Conservation (phyloP, 2,329 filamentous ascomycete genomes). For the Metarhizium brunneum region DNA sequence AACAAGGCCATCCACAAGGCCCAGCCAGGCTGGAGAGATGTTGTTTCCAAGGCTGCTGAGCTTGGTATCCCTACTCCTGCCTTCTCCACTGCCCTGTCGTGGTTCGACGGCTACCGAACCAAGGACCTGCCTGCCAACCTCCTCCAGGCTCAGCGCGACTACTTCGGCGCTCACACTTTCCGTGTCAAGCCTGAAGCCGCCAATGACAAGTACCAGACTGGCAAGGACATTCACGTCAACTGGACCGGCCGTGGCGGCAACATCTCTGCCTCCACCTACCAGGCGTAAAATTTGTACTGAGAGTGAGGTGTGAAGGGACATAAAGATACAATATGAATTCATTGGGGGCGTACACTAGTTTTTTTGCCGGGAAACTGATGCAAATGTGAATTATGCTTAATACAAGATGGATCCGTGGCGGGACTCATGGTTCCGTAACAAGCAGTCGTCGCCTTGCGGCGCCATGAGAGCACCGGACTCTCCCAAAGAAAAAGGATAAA, state of each 20-base stretch:
- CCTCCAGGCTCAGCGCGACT: slow-evolving; percentile 97
- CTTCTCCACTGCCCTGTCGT: slow-evolving; percentile 93
- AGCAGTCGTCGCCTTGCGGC: slow-evolving; percentile 13
- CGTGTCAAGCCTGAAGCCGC: slow-evolving; percentile 73
- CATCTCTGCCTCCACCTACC: slow-evolving; percentile 94
- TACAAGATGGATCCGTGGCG: background rate
- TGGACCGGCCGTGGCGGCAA: slow-evolving; percentile 98
- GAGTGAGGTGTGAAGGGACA: background rate
- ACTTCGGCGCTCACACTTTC: slow-evolving; percentile 96
- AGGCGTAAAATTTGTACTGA: slow-evolving; percentile 58
- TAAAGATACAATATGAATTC: background rate
- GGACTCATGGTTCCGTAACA: background rate
- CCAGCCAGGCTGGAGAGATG: slow-evolving; percentile 84
- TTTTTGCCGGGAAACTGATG: background rate
- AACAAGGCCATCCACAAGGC: slow-evolving; percentile 98
- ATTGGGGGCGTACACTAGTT: background rate
- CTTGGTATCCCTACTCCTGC: slow-evolving; percentile 94
- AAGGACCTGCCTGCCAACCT: slow-evolving; percentile 97
- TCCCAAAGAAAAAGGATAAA: too few species aligned
- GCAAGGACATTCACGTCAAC: slow-evolving; percentile 95
- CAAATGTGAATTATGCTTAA: background rate
- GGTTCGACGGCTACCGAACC: slow-evolving; percentile 98
- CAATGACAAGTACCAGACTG: slow-evolving; percentile 70
- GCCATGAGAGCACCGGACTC: background rate
- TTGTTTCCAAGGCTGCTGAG: slow-evolving; percentile 83